These are phyloP conservation scores for Drosera capensis DNA, from an alignment of 148 eudicot species.

Conservation along the genomic window DNA sequence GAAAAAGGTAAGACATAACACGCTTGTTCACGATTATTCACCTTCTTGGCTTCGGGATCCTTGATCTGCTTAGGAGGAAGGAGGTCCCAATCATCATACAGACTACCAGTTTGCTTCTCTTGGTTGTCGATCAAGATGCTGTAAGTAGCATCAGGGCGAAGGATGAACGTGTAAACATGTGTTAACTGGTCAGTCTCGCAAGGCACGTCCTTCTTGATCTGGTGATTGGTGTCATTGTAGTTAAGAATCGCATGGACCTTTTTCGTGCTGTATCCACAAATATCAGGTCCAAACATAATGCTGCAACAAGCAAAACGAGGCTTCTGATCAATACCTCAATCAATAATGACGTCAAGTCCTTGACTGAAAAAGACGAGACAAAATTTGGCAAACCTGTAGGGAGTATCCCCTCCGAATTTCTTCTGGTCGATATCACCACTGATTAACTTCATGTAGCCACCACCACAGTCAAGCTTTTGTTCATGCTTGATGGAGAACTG, in stretches of 20 bases:
- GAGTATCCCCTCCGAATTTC: slow-evolving; percentile 87
- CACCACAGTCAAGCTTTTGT: slow-evolving; percentile 98
- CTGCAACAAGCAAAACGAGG: slow-evolving; percentile 28
- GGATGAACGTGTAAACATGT: slow-evolving; percentile 85
- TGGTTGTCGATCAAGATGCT: slow-evolving; percentile 74
- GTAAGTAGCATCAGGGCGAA: slow-evolving; percentile 95
- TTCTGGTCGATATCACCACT: slow-evolving; percentile 79
- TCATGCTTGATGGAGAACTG: slow-evolving; percentile 97
- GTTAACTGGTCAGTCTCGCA: slow-evolving; percentile 92
- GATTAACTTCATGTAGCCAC: slow-evolving; percentile 97
- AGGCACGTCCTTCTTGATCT: slow-evolving; percentile 92
- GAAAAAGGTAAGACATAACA: neutral
- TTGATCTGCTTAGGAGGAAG: slow-evolving; percentile 80
- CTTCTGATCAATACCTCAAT: too few relatives aligned
- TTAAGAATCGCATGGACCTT: slow-evolving; percentile 86
- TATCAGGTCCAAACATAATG: slow-evolving; percentile 98
- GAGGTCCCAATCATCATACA: slow-evolving; percentile 73
- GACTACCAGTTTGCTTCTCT: slow-evolving; percentile 81
- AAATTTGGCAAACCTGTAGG: slow-evolving; percentile 45
- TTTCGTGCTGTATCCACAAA: slow-evolving; percentile 89
- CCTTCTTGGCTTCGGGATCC: slow-evolving; percentile 95
- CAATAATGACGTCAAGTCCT: too few relatives aligned
- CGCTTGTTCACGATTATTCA: slow-evolving; percentile 3
- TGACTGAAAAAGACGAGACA: too few relatives aligned
- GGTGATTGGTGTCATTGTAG: slow-evolving; percentile 58